Conservation (phyloP, 495 filamentous ascomycete species). For the Aspergillus egyptiacus region DNA sequence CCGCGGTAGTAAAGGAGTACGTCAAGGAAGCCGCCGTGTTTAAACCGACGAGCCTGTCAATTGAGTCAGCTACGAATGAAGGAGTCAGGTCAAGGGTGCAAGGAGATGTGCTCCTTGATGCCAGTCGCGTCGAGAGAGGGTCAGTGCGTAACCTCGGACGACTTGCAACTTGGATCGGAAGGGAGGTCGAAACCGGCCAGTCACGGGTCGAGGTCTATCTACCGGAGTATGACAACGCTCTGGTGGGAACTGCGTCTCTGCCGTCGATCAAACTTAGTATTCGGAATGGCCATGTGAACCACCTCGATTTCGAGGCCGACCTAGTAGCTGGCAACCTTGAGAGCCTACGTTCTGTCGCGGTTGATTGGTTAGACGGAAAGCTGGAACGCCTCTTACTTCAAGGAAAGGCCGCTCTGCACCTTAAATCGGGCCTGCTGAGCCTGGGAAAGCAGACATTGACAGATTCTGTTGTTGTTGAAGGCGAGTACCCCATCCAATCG, state of each 20-base stretch:
- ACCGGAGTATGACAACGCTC: constrained; percentile 72
- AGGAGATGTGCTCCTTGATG: constrained; percentile 75
- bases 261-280: constrained; percentile 70
- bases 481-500: constrained; percentile 37
- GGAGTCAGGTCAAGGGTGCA: constrained; percentile 74
- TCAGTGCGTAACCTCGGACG: constrained; percentile 67
- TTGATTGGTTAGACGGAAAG: constrained; percentile 79
- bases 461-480: constrained; percentile 70
- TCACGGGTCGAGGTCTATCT: constrained; percentile 72
- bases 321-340: constrained; percentile 70
- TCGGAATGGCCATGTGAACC: constrained; percentile 66
- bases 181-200: constrained; percentile 60
- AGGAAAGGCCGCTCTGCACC: constrained; percentile 59
- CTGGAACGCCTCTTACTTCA: constrained; percentile 60
- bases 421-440: constrained; percentile 72
- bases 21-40: constrained; percentile 75
- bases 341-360: constrained; percentile 70
- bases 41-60: constrained; percentile 70
- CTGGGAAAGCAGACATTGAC: constrained; percentile 68
- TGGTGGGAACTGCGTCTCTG: constrained; percentile 69
- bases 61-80: constrained; percentile 71
- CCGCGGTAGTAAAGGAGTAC: constrained; percentile 75
- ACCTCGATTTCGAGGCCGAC: constrained; percentile 71
- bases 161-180: constrained; percentile 75
- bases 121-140: constrained; percentile 60